These are phyloP conservation scores for Penicillium sp. DNA, from an alignment of 2,329 filamentous ascomycete genomes.

Conservation along the genomic window DNA sequence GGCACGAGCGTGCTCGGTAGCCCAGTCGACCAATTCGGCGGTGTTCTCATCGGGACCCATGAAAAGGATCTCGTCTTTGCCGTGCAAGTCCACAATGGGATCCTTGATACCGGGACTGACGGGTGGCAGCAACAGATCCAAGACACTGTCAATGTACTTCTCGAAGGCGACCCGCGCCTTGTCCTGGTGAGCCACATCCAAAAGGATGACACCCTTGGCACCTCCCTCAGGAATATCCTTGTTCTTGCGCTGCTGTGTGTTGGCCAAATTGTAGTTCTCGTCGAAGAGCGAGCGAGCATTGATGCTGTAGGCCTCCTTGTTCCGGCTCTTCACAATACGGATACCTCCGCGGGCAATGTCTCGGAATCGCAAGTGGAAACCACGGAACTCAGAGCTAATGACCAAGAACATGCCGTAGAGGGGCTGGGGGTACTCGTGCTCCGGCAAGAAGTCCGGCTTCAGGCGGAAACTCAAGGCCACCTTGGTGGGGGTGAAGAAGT, in stretches of 20 bases:
- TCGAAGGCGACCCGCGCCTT: constrained; percentile 91
- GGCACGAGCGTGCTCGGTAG: constrained; percentile 86
- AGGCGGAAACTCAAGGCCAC: constrained; percentile 96
- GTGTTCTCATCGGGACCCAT: constrained; percentile 99
- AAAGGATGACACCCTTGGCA: constrained; percentile 94
- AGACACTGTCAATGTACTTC: constrained; percentile 98
- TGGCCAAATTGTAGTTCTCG: constrained; percentile 97
- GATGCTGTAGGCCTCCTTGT: constrained; percentile 92
- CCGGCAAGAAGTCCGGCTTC: constrained; percentile 76
- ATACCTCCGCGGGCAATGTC: constrained; percentile 97
- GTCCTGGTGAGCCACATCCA: constrained; percentile 92
- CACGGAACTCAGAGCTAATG: constrained; percentile 93
- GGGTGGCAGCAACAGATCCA: constrained; percentile 88
- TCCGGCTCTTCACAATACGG: constrained; percentile 96
- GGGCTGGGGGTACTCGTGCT: constrained; percentile 87
- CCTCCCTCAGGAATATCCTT: constrained; percentile 99
- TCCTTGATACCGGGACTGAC: constrained; percentile 97
- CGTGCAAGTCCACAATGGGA: constrained; percentile 91
- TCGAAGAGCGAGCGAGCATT: constrained; percentile 96
- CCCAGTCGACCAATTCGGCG: constrained; percentile 95
- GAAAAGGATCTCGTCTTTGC: constrained; percentile 95
- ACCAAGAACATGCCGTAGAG: constrained; percentile 99
- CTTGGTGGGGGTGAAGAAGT: constrained; percentile 97
- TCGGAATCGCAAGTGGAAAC: constrained; percentile 95
- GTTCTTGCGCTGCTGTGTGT: constrained; percentile 99